Base-by-base conservation (phyloP, 495 filamentous ascomycete species). In the Lepidopterella palustris region DNA sequence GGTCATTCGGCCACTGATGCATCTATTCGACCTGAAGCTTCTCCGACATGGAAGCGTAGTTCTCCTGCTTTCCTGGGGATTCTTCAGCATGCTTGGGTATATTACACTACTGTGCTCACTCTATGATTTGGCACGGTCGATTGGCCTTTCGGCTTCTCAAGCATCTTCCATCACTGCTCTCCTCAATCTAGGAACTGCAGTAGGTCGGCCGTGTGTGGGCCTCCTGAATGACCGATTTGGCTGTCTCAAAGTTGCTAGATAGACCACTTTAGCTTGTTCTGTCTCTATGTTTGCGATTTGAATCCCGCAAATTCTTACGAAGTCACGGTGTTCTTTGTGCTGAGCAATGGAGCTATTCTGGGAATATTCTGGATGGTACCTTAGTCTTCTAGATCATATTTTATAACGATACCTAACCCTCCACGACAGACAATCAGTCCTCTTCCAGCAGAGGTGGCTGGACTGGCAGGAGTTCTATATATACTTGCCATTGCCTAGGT, bases 311-410 rank as follows among this genome's bases (percentile, higher is more conserved):
- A 57, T 8, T 21, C 26, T 1, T 67, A 58, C 32, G 61, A 21
- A 26, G 2, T 67, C 5, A 55, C 57, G 9, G 54, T 62, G 11
- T 6, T 64, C 21, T 67, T 61, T 49, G 57, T 45, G 0, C 21
- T 64, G 4, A 4, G 64, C 3, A 59, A 15, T 39, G 65, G 65
- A 45, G 61, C 50, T 2, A 55, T 58, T 13, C n/a, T 61, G n/a
- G 57, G 65, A 8, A 47, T 64, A 15, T 67, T 67, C 45, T 66
- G 64, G 64, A 63, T 63, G 60, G 76, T 68, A 47, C n/a, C 60
- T 61, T 58, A 15, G 4, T 8, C 9, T 2, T n/a, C 4, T 23
- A 56, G 5, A 26, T 45, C 3, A 28, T n/a, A 48, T 2, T 39
- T 18, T 10, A 5, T 6, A 13, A 53, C 21, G 13, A 9, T 21